These are phyloP conservation scores for Glycine soja DNA, from an alignment of 306 rosid genomes.

Conservation along the genomic window DNA sequence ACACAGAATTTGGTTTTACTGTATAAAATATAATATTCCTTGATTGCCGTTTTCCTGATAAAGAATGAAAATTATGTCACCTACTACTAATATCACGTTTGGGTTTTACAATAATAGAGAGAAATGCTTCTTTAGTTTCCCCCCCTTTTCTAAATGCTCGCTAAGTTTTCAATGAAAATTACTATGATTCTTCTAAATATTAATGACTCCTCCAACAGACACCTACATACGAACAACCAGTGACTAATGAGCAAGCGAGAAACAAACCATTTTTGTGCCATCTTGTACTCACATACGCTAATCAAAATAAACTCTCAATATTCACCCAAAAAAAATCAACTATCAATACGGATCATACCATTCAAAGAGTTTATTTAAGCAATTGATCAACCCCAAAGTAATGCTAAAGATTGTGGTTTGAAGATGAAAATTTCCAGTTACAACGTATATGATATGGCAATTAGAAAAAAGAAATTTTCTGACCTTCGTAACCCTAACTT, in stretches of 20 bases:
- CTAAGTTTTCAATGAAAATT: not conserved
- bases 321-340: no score
- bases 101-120: not conserved
- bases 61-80: not conserved
- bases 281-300: not conserved
- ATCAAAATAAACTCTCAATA: not conserved
- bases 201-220: not conserved
- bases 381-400: not conserved
- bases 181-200: not conserved
- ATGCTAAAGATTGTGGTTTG: not conserved
- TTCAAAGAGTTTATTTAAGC: not conserved
- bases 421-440: not conserved
- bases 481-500: not conserved
- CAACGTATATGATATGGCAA: no score
- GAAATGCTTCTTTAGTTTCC: not conserved
- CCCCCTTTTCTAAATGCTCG: not conserved
- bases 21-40: not conserved
- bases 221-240: not conserved
- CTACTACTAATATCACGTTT: not conserved
- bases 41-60: not conserved
- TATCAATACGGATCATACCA: not conserved
- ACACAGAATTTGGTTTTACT: not conserved
- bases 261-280: not conserved
- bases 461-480: not conserved
- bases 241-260: not conserved